Evolutionary conservation across 2,329 filamentous ascomycete species (phyloP).

Genomic region (Aspergillus sp.): DNA sequence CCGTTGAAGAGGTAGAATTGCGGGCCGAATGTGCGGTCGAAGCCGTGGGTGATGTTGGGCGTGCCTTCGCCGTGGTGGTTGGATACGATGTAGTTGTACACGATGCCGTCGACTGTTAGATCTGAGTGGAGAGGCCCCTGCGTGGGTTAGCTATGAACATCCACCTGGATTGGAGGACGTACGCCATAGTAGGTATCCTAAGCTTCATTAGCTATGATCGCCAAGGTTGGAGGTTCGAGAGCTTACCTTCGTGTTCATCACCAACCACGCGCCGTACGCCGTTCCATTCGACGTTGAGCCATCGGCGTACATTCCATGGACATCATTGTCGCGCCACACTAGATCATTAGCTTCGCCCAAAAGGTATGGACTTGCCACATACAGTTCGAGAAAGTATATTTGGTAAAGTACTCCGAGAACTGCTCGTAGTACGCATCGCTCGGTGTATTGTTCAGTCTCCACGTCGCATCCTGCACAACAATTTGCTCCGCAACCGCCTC

Average conservation of each 20-base stretch:
- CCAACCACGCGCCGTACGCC: constrained; percentile 65
- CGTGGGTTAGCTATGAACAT: not conserved
- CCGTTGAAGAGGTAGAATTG: constrained; percentile 68
- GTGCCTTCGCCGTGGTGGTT: constrained; percentile 68
- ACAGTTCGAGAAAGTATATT: constrained; percentile 65
- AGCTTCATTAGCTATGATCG: not conserved
- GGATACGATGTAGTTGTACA: constrained; percentile 68
- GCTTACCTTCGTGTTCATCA: constrained; percentile 67
- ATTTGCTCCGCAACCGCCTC: constrained; percentile 45
- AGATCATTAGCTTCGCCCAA: not conserved
- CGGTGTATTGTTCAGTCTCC: constrained; percentile 61
- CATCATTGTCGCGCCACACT: constrained; percentile 61
- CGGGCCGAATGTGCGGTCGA: constrained; percentile 68
- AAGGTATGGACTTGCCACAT: not conserved
- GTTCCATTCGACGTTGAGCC: constrained; percentile 55
- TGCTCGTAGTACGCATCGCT: constrained; percentile 61
- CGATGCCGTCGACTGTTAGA: constrained; percentile 66
- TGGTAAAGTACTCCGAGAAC: constrained; percentile 67
- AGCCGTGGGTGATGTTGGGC: constrained; percentile 67
- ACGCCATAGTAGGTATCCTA: constrained; percentile 37
- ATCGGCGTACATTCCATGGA: constrained; percentile 61
- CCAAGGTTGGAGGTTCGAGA: not conserved
- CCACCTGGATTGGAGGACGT: not conserved
- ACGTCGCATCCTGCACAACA: constrained; percentile 67
- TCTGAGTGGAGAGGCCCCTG: constrained; percentile 65